Conservation (phyloP, 768 basidiomycete genomes). For the Boletus rufocinnamomeus region DNA sequence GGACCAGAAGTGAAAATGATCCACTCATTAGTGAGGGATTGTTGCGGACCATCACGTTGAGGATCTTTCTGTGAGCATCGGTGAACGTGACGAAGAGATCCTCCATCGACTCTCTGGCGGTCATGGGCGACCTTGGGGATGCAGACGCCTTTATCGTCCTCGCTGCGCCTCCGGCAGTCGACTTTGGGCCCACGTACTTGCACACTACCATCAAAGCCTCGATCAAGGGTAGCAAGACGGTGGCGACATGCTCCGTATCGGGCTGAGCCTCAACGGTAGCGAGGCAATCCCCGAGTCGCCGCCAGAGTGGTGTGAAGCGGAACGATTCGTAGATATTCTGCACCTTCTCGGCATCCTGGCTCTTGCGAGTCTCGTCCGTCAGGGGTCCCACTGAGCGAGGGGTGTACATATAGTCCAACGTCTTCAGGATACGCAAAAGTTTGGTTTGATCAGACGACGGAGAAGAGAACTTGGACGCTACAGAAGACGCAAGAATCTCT, state of each 20-base stretch:
- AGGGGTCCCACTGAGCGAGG: conserved; percentile 50
- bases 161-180: conserved; percentile 42
- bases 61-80: conserved; percentile 87
- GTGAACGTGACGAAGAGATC: conserved; percentile 94
- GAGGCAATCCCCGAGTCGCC: conserved; percentile 86
- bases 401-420: conserved; percentile 95
- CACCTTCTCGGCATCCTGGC: conserved; percentile 75
- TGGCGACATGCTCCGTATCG: conserved; percentile 85
- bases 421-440: conserved; percentile 91
- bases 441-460: conserved; percentile 97
- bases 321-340: conserved; percentile 90
- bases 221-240: conserved; percentile 90
- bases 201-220: conserved; percentile 98
- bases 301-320: conserved; percentile 88
- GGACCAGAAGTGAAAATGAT: conserved; percentile 93
- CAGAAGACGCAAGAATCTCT: conserved; percentile 61
- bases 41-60: conserved; percentile 97
- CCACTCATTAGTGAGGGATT: conserved; percentile 98
- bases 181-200: conserved; percentile 84
- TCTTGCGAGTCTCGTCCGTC: conserved; percentile 39
- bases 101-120: conserved; percentile 76
- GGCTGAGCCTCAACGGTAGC: conserved; percentile 77
- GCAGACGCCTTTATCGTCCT: conserved; percentile 63
- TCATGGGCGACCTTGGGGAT: conserved; percentile 69
- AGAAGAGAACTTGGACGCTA: conserved; percentile 89